Evolutionary conservation across 306 rosid genomes (phyloP).

Genomic region (Lotus japonicus): DNA sequence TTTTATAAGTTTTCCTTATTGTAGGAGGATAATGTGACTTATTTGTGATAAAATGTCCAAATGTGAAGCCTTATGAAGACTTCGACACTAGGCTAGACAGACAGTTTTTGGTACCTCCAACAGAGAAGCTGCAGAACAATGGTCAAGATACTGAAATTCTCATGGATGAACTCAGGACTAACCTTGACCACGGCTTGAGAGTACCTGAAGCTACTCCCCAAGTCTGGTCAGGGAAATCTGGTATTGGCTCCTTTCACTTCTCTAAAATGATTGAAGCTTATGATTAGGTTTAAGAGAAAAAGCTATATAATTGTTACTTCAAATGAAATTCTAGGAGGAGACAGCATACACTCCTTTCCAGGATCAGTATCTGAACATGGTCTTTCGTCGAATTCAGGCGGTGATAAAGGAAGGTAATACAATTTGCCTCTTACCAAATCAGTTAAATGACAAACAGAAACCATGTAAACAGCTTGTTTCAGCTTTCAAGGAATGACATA

Average conservation of each 20-base stretch:
- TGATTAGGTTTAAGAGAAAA: conserved; percentile 1
- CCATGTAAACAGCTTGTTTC: not conserved
- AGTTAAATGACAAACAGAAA: not conserved
- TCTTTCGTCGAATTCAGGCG: conserved; percentile 32
- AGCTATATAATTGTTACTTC: conserved; percentile 1
- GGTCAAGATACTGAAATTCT: conserved; percentile 15
- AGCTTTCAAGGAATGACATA: not conserved
- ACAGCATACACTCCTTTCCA: conserved; percentile 28
- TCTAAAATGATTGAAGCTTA: not conserved
- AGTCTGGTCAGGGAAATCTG: conserved; percentile 46
- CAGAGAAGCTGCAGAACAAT: conserved; percentile 38
- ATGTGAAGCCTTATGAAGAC: conserved; percentile 54
- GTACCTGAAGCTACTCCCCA: conserved; percentile 32
- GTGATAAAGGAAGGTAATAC: conserved; percentile 48
- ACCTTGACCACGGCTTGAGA: conserved; percentile 28
- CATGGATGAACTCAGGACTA: conserved; percentile 34
- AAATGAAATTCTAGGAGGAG: conserved; percentile 42
- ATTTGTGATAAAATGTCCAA: conserved; percentile 19
- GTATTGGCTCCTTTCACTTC: conserved; percentile 29
- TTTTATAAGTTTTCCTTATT: conserved; percentile 9
- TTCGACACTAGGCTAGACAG: conserved; percentile 37
- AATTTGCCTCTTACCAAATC: not conserved
- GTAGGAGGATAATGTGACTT: not conserved
- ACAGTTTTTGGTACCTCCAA: conserved; percentile 20
- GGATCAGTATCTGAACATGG: conserved; percentile 63